Evolutionary conservation across 2,329 filamentous ascomycete genomes (phyloP).

Genomic region (Cladorrhinum sp.): DNA sequence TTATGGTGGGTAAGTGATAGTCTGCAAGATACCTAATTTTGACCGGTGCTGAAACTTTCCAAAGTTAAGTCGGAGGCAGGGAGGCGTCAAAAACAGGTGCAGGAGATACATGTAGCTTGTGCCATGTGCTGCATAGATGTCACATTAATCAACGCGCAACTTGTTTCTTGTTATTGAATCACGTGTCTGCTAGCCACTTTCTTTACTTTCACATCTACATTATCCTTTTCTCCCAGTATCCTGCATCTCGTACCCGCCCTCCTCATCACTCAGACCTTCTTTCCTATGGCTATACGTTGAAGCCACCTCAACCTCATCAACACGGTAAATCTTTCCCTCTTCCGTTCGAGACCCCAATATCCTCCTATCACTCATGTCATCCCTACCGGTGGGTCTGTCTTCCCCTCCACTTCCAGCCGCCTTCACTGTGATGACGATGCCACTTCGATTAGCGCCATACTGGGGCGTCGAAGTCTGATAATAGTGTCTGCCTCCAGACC

Average conservation of each 20-base stretch:
- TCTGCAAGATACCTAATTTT: too few relatives aligned
- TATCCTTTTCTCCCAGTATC: not conserved
- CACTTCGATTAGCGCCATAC: not conserved
- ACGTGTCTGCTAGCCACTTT: too few relatives aligned
- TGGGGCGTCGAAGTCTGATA: not conserved
- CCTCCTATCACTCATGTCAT: constrained; percentile 1
- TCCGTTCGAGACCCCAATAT: not conserved
- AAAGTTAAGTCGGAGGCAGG: too few relatives aligned
- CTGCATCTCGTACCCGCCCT: constrained; percentile 3
- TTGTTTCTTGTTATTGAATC: too few relatives aligned
- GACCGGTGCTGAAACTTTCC: too few relatives aligned
- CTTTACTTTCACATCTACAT: too few relatives aligned
- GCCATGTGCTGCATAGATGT: too few relatives aligned
- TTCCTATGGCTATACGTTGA: not conserved
- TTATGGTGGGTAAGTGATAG: too few relatives aligned
- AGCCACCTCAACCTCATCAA: constrained; percentile 1
- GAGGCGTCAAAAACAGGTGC: too few relatives aligned
- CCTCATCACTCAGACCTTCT: constrained; percentile 1
- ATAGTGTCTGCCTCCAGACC: not conserved
- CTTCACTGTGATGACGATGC: not conserved
- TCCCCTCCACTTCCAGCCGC: not conserved
- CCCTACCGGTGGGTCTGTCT: not conserved
- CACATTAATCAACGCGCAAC: too few relatives aligned
- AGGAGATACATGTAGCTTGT: too few relatives aligned
- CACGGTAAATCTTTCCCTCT: not conserved